Evolutionary conservation across 345 rosid species (phyloP).

Genomic region (Aegle marmelos): DNA sequence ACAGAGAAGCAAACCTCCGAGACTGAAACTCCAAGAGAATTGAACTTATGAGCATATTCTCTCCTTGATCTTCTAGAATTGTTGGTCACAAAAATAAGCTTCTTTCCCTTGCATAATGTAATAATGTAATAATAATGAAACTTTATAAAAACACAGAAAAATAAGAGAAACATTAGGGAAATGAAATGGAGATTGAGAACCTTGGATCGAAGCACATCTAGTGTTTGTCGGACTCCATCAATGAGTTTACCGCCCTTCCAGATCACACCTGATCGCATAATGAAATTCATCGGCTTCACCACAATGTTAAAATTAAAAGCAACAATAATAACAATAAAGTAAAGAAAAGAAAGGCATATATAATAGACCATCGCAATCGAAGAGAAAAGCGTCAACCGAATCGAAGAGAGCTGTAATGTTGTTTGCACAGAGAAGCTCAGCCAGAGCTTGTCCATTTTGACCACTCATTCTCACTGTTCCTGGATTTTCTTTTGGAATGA

Average conservation of each 20-base stretch:
- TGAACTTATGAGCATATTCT: slow-evolving; percentile 68
- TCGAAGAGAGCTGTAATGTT: slow-evolving; percentile 44
- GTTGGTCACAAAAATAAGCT: slow-evolving; percentile 80
- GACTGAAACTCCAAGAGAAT: slow-evolving; percentile 71
- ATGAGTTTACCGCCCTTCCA: slow-evolving; percentile 88
- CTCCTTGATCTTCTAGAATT: slow-evolving; percentile 74
- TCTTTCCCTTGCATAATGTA: slow-evolving; percentile 58
- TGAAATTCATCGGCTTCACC: background rate
- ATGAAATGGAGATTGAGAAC: slow-evolving; percentile 12
- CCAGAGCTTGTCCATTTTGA: background rate
- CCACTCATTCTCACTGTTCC: background rate
- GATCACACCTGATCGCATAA: slow-evolving; percentile 60
- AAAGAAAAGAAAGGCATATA: background rate
- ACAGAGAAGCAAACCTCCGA: slow-evolving; percentile 42
- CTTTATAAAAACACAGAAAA: background rate
- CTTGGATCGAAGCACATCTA: slow-evolving; percentile 74
- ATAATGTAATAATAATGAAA: background rate
- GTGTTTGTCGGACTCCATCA: slow-evolving; percentile 60
- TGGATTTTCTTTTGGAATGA: background rate
- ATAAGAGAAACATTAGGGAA: background rate
- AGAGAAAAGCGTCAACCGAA: slow-evolving; percentile 66
- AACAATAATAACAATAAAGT: background rate
- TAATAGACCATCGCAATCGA: slow-evolving; percentile 64
- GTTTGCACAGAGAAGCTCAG: slow-evolving; percentile 40
- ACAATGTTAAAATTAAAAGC: background rate